A percentile compares a stretch with the other conserved stretches of the same genome.
phyloP scores from a whole-genome alignment of 495 filamentous ascomycete genomes.

The Durotheca rogersii region DNA sequence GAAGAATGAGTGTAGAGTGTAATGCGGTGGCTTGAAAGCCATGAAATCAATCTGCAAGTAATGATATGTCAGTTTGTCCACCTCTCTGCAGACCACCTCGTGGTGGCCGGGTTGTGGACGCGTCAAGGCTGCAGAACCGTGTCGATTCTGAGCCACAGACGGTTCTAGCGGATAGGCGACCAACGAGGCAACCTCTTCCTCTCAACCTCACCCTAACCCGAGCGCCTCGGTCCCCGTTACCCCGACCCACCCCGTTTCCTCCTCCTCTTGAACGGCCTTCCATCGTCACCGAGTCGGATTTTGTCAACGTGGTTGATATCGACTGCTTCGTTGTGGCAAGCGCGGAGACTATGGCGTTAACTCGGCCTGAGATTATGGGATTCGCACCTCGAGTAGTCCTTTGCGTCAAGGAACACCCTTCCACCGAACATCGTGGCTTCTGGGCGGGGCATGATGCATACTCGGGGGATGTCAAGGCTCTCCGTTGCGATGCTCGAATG shows the following conservation, averaged over 20 bases:
- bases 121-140: constrained; percentile 12
- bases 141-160: constrained; percentile 10
- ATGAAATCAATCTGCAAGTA: constrained; percentile 21
- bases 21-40: constrained; percentile 4
- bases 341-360: constrained; percentile 3
- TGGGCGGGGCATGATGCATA: constrained; percentile 11
- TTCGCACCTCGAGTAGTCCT: constrained; percentile 7
- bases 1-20: constrained; percentile 8
- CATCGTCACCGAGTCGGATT: constrained; percentile 6
- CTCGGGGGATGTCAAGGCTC: constrained; percentile 14
- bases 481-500: constrained; percentile 18
- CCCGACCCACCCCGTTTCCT: constrained; percentile 3
- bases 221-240: constrained; percentile 7
- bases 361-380: constrained; percentile 13
- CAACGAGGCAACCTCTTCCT: constrained; percentile 18
- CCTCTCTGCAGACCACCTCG: constrained; percentile 11
- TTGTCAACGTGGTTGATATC: constrained; percentile 10
- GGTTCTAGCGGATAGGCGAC: constrained; percentile 4
- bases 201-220: constrained; percentile 13
- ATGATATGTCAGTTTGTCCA: constrained; percentile 20
- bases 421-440: constrained; percentile 16
- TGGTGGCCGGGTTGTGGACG: constrained; percentile 7
- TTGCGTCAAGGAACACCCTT: constrained; percentile 16
- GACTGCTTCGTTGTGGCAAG: constrained; percentile 5
- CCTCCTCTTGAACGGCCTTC: constrained; percentile 9